phyloP scores from a whole-genome alignment of 2,329 filamentous ascomycete genomes.

The Calonectria fujianensis region DNA sequence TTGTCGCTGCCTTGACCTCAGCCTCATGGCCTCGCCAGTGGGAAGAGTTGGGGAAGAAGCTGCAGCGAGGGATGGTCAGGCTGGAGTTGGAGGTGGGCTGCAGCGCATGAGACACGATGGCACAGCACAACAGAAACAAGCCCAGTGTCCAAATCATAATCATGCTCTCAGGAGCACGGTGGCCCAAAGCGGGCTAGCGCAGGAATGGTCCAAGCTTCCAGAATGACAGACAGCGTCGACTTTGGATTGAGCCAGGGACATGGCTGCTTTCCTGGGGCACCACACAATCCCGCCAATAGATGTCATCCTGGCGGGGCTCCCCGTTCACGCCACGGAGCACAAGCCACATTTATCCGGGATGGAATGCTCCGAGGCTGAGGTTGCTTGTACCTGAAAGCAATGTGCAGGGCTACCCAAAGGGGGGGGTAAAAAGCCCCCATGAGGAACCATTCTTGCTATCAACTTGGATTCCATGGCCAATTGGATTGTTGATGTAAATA shows the following conservation, averaged over 20 bases:
- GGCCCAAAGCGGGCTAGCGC: conserved; percentile 21
- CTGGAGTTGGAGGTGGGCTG: conserved; percentile 23
- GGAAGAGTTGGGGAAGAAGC: conserved; percentile 21
- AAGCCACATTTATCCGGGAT: conserved; percentile 33
- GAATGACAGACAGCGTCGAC: conserved; percentile 21
- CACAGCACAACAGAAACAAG: conserved; percentile 1
- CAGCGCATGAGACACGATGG: conserved; percentile 28
- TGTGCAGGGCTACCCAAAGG: conserved; percentile 1
- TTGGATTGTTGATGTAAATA: background rate
- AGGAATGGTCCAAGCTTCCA: conserved; percentile 33
- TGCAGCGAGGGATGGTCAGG: conserved; percentile 15
- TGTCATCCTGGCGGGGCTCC: background rate
- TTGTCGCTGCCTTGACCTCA: conserved; percentile 42
- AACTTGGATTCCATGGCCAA: background rate
- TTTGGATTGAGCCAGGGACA: conserved; percentile 25
- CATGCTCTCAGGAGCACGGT: conserved; percentile 28
- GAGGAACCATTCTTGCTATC: background rate
- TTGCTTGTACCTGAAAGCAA: conserved; percentile 30
- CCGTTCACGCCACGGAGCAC: conserved; percentile 24
- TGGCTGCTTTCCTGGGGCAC: conserved; percentile 29
- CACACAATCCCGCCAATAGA: conserved; percentile 20
- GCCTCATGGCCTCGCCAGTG: conserved; percentile 51
- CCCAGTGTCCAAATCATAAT: conserved; percentile 29
- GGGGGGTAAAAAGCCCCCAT: background rate
- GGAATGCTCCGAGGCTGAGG: conserved; percentile 31